Evolutionary conservation across 2,329 filamentous ascomycete species (phyloP).

Genomic region (Ophiosphaerella herpotricha): DNA sequence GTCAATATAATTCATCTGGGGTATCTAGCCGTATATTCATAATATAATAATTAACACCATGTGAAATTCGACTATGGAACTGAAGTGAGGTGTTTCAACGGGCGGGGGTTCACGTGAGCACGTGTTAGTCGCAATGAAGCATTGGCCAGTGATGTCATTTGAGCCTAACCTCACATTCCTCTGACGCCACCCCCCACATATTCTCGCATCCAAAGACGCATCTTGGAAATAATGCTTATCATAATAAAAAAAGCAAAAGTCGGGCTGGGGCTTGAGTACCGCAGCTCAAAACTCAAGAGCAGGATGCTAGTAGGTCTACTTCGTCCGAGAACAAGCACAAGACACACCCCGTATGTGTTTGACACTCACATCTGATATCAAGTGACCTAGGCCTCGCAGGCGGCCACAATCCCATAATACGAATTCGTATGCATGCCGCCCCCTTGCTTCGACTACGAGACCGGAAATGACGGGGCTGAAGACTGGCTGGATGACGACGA

Average conservation of each 20-base stretch:
- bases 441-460: constrained; percentile 7
- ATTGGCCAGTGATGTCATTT: constrained; percentile 3
- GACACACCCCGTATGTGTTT: neutral
- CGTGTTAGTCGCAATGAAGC: constrained; percentile 4
- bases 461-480: neutral
- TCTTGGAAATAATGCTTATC: no score
- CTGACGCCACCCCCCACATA: neutral
- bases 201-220: no score
- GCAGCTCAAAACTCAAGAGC: no score
- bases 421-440: constrained; percentile 10
- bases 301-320: no score
- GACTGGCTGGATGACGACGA: constrained; percentile 7
- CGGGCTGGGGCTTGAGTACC: no score
- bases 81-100: neutral
- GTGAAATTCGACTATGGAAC: no score
- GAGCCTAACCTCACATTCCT: neutral
- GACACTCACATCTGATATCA: no score
- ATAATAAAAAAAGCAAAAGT: no score
- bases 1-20: no score
- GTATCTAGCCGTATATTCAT: no score
- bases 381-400: neutral
- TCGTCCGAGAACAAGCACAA: neutral
- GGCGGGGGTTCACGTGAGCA: constrained; percentile 1
- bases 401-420: neutral
- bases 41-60: no score